Base-by-base conservation (phyloP, 2,329 filamentous ascomycete genomes). In the Diaporthe sp. region DNA sequence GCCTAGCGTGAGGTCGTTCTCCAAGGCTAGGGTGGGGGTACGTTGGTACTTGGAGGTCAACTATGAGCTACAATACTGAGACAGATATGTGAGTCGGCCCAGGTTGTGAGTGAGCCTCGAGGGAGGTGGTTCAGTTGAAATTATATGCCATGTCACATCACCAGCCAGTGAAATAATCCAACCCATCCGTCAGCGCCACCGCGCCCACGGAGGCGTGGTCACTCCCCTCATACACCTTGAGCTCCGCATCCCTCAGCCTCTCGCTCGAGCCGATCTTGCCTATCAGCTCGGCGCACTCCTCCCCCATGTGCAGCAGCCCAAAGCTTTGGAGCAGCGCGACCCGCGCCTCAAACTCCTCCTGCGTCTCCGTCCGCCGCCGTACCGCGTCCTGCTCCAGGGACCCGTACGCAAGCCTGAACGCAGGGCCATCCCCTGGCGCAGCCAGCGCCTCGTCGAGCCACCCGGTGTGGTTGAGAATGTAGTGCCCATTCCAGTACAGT, bases 81-180 rank as follows among this genome's bases (percentile, higher is more conserved):
- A 58, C 28, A 57, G 25, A 57, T 22, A 57, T 19, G 10, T 17
- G 53, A 57, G 25, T 19, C 37, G 37, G 37, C 37, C 3, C 55
- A 58, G 13, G 12, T 44, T 4, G 12, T 34, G 19, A 49, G 9
- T 34, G 61, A 67, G 42, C 19, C 44, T 49, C 58, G 39, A 46
- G 8, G 13, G 34, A 13, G 31, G 34, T 8, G 19, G 4, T 22
- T 39, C 34, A 61, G 34, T 15, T 61, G 25, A 31, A 22, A 65
- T 65, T 44, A 31, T 46, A 22, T 22, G 49, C n/a, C 22, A 13
- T 28, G 13, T 53, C 46, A 46, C 22, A 72, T 62, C 67, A 79
- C 77, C 78, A 80, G 62, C 79, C 78, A 12, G 78, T 69, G 65
- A 80, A 81, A 59, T 81, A 80, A 28, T 74, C 72, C 28, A 80